Conservation (phyloP, 2,329 filamentous ascomycete species). For the Trichophyton schoenleinii region DNA sequence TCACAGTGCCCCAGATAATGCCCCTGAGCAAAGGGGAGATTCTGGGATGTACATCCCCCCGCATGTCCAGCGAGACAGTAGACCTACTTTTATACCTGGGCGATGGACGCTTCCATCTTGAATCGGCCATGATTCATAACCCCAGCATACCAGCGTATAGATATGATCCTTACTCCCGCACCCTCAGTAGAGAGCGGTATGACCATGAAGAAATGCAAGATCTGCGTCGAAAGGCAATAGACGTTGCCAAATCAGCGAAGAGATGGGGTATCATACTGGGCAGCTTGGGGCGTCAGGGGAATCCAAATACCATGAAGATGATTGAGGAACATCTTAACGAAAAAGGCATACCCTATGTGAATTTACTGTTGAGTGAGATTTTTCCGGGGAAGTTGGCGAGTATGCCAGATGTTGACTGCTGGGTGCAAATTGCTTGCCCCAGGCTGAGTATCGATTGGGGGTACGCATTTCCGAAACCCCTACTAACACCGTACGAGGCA, state of each 20-base stretch:
- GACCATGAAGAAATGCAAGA: slow-evolving; percentile 82
- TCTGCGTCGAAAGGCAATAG: slow-evolving; percentile 64
- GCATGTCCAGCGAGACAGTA: slow-evolving; percentile 47
- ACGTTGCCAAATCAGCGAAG: slow-evolving; percentile 58
- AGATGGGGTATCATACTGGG: slow-evolving; percentile 96
- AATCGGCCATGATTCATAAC: slow-evolving; percentile 99
- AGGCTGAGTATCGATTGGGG: slow-evolving; percentile 97
- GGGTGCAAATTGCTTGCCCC: slow-evolving; percentile 98
- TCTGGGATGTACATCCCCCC: slow-evolving; percentile 87
- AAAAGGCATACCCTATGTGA: slow-evolving; percentile 66
- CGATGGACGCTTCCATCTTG: slow-evolving; percentile 88
- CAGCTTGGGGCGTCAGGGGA: slow-evolving; percentile 83
- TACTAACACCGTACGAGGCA: slow-evolving; percentile 91
- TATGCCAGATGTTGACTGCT: slow-evolving; percentile 90
- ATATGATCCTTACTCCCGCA: slow-evolving; percentile 91
- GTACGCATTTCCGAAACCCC: slow-evolving; percentile 78
- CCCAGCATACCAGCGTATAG: slow-evolving; percentile 79
- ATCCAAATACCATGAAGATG: slow-evolving; percentile 77
- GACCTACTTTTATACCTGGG: slow-evolving; percentile 81
- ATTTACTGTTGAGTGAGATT: slow-evolving; percentile 82
- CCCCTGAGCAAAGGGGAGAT: slow-evolving; percentile 93
- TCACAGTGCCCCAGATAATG: slow-evolving; percentile 82
- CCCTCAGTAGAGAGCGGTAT: slow-evolving; percentile 82
- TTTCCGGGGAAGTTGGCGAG: slow-evolving; percentile 89
- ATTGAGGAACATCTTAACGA: slow-evolving; percentile 67